phyloP scores from a whole-genome alignment of 2,329 filamentous ascomycete species.

The Aureobasidium sp. region DNA sequence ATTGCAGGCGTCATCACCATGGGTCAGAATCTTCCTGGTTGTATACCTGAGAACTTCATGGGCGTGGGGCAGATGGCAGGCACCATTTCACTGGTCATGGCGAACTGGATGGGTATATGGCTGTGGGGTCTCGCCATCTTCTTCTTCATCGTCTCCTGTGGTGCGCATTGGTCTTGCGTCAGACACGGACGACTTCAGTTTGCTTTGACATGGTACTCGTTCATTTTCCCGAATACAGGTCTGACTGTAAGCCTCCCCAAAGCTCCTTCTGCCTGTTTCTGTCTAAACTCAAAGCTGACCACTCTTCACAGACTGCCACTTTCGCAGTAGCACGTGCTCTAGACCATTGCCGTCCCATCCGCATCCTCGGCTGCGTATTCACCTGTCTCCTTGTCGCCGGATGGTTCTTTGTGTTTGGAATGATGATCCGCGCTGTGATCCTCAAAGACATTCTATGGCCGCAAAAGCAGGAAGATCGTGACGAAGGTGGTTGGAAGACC shows the following conservation, averaged over 20 bases:
- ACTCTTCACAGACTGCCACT: slow-evolving; percentile 50
- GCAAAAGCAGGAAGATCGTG: slow-evolving; percentile 59
- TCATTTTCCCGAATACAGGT: slow-evolving; percentile 72
- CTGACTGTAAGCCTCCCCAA: slow-evolving; percentile 16
- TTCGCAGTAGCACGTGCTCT: slow-evolving; percentile 57
- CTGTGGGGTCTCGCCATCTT: slow-evolving; percentile 76
- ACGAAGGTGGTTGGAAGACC: slow-evolving; percentile 50
- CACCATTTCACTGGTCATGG: slow-evolving; percentile 48
- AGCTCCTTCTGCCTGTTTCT: no score
- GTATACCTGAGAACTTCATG: slow-evolving; percentile 50
- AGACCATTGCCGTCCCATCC: slow-evolving; percentile 43
- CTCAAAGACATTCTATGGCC: slow-evolving; percentile 69
- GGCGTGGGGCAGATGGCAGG: slow-evolving; percentile 47
- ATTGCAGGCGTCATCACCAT: slow-evolving; percentile 54
- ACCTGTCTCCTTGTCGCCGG: slow-evolving; percentile 57
- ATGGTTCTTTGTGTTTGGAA: slow-evolving; percentile 61
- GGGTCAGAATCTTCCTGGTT: slow-evolving; percentile 44
- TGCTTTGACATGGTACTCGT: slow-evolving; percentile 81
- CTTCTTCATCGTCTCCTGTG: slow-evolving; percentile 77
- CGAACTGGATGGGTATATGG: slow-evolving; percentile 65
- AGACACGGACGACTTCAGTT: slow-evolving; percentile 59
- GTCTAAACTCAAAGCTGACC: background rate
- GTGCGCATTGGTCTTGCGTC: slow-evolving; percentile 64
- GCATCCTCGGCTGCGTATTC: slow-evolving; percentile 62
- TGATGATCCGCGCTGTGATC: slow-evolving; percentile 64